phyloP scores from a whole-genome alignment of 495 filamentous ascomycete genomes.

The Tuber microsphaerosporum region DNA sequence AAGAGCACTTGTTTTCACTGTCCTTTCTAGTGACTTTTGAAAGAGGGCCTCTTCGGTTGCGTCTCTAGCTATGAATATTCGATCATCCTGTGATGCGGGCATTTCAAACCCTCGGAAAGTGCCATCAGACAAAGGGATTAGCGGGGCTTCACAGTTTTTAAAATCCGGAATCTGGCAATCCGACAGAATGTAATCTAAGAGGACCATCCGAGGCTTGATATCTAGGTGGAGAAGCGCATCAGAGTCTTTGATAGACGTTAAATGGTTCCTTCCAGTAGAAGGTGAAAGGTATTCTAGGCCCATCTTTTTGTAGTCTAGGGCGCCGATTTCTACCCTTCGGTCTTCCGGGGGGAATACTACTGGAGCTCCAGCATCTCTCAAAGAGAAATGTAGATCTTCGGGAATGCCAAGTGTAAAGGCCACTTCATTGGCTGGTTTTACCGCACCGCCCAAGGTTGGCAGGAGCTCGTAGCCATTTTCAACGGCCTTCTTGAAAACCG shows the following conservation, averaged over 20 bases:
- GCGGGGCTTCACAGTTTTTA: constrained; percentile 23
- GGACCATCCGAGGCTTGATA: background rate
- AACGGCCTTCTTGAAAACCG: constrained; percentile 21
- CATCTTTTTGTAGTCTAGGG: constrained; percentile 1
- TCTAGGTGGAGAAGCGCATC: constrained; percentile 5
- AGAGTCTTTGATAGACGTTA: constrained; percentile 16
- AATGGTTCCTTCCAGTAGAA: constrained; percentile 7
- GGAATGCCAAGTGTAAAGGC: constrained; percentile 19
- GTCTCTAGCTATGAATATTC: constrained; percentile 19
- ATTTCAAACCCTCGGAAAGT: constrained; percentile 18
- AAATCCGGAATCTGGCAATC: constrained; percentile 22
- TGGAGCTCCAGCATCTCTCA: constrained; percentile 17
- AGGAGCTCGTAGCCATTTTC: constrained; percentile 11
- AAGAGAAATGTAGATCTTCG: constrained; percentile 16
- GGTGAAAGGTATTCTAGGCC: constrained; percentile 13
- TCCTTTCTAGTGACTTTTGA: constrained; percentile 11
- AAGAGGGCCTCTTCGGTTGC: constrained; percentile 18
- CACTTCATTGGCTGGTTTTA: constrained; percentile 12
- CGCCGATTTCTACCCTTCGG: constrained; percentile 14
- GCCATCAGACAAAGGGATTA: constrained; percentile 24
- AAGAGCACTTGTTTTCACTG: constrained; percentile 10
- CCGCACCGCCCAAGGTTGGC: constrained; percentile 22
- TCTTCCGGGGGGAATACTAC: constrained; percentile 28
- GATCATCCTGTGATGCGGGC: constrained; percentile 1
- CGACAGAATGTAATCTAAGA: constrained; percentile 35